Base-by-base conservation (phyloP, 768 basidiomycete species). In the Calvatia gigantea region DNA sequence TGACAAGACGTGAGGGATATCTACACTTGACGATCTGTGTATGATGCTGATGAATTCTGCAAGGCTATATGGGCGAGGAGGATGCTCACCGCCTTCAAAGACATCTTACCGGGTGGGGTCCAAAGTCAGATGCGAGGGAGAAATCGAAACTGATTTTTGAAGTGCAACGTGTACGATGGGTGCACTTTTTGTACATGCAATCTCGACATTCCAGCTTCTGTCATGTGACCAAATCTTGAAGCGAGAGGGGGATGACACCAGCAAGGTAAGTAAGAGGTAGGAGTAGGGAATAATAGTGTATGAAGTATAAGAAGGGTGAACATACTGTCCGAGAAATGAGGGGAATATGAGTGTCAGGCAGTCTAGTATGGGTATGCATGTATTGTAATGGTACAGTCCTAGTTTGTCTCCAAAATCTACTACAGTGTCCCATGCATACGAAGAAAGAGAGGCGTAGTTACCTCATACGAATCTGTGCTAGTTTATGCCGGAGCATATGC, bases 41-140 rank as follows among this genome's bases (percentile, higher is more conserved):
- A 46, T 28, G 25, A 28, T n/a, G n/a, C n/a, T 49, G 45, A 54
- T 55, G 14, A 44, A 49, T 39, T 49, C 45, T 28, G 29, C n/a
- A 39, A 38, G 25, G 42, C 41, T 28, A 29, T 38, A 25, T 12
- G 11, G 9, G 28, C 25, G 12, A 21, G 5, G 38, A 29, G 23
- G 37, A 6, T 28, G 73, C 86, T 61, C 64, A 90, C 89, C 64
- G 87, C 88, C 79, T 88, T 90, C 70, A 88, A 70, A 51, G 88
- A 81, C 88, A 90, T 89, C 65, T 59, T 64, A 43, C 56, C n/a
- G 32, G 32, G 50, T 31, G 32, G 15, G 19, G 4, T 31, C 17
- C 17, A 23, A 42, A 44, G n/a, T 44, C 37, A 35, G 19, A 44
- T 27, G 35, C 49, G 50, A 28, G 17, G 29, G 28, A 42, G 21